phyloP scores from a whole-genome alignment of 345 rosid species.

The Syzygium aqueum region DNA sequence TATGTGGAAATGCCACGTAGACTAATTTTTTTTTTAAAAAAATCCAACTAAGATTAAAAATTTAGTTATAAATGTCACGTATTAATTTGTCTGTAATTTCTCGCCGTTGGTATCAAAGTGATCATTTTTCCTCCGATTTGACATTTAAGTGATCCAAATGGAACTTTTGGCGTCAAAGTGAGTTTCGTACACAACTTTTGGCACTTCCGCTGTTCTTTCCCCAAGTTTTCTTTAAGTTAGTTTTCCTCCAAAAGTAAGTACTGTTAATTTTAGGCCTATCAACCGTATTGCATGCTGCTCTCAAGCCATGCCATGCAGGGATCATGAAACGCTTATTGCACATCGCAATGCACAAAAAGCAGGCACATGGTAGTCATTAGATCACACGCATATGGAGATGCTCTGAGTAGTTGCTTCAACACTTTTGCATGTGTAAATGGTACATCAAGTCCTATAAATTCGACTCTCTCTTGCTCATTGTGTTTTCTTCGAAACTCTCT shows the following conservation, averaged over 20 bases:
- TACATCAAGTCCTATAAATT: background rate
- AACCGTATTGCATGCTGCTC: background rate
- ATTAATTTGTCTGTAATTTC: no score
- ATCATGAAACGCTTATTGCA: background rate
- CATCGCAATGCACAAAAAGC: background rate
- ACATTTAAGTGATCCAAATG: no score
- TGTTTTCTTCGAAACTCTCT: background rate
- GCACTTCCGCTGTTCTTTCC: no score
- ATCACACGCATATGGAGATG: background rate
- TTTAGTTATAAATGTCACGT: no score
- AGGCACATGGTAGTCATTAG: background rate
- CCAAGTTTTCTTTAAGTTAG: background rate
- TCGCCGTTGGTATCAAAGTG: no score
- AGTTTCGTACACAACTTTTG: no score
- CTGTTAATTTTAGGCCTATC: background rate
- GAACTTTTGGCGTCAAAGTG: no score
- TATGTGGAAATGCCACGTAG: no score
- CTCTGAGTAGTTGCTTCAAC: background rate
- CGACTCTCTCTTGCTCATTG: background rate
- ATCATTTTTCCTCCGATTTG: no score
- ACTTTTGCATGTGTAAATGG: background rate
- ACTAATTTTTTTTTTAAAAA: no score
- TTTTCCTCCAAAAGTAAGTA: background rate
- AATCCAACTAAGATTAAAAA: no score
- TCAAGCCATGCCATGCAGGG: background rate